A percentile compares a stretch with the other conserved stretches of the same genome.
phyloP scores from a whole-genome alignment of 192 early-diverging fungal genomes.

The Coemansia aciculifera region DNA sequence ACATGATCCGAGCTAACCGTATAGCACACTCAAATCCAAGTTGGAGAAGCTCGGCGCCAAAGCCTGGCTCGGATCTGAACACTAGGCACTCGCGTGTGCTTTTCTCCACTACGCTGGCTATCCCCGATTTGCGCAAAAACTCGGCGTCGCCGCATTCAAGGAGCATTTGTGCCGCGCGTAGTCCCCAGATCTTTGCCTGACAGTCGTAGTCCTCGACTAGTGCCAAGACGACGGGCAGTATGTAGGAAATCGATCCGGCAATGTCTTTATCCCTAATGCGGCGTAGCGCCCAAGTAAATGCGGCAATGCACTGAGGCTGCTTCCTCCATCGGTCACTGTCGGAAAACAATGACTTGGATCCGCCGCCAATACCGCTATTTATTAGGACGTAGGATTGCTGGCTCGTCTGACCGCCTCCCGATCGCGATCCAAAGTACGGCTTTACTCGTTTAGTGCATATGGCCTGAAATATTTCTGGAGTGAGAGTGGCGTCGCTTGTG shows the following conservation, averaged over 20 bases:
- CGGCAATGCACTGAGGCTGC: constrained; percentile 23
- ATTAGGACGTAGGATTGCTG: constrained; percentile 13
- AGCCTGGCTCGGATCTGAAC: constrained; percentile 22
- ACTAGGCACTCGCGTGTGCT: constrained; percentile 21
- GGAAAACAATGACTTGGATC: neutral
- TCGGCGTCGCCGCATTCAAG: neutral
- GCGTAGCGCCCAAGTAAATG: constrained; percentile 34
- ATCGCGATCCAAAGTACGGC: constrained; percentile 34
- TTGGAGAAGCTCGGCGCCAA: constrained; percentile 18
- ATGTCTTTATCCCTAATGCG: constrained; percentile 16
- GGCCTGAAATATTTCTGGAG: constrained; percentile 2
- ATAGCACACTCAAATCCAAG: constrained; percentile 21
- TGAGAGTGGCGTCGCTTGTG: neutral
- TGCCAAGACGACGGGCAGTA: constrained; percentile 31
- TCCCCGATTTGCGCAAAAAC: constrained; percentile 42
- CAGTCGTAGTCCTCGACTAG: constrained; percentile 45
- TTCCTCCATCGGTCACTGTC: constrained; percentile 27
- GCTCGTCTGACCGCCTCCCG: neutral
- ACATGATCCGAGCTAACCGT: constrained; percentile 7
- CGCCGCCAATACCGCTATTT: neutral
- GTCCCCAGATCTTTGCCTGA: constrained; percentile 23
- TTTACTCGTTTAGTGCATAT: constrained; percentile 21
- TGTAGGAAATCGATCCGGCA: constrained; percentile 12
- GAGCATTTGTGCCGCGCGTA: constrained; percentile 16
- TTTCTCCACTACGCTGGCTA: constrained; percentile 27